phyloP scores from a whole-genome alignment of 306 rosid species.

The Gillenia trifoliata region DNA sequence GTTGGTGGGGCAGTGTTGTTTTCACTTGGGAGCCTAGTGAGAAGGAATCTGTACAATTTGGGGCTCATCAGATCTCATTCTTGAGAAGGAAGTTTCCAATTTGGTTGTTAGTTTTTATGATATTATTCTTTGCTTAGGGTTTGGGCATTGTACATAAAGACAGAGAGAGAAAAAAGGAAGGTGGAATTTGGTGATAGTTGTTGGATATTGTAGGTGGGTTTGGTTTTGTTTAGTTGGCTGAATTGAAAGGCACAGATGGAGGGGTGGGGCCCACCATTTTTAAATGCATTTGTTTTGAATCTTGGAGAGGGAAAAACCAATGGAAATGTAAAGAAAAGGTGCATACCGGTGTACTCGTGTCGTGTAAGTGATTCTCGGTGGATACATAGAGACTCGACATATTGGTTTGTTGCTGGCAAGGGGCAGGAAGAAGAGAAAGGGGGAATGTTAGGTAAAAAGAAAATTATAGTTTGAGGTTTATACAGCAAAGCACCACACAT shows the following conservation, averaged over 20 bases:
- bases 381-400: too few species aligned
- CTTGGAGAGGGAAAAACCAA: conserved; percentile 2
- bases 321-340: conserved; percentile 11
- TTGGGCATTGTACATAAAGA: conserved; percentile 59
- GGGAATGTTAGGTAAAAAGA: conserved; percentile 27
- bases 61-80: conserved; percentile 81
- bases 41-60: conserved; percentile 77
- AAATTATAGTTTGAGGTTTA: conserved; percentile 22
- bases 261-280: conserved; percentile 24
- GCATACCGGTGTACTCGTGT: background rate
- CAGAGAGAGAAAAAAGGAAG: conserved; percentile 5
- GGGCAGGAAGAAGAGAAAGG: conserved; percentile 17
- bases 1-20: conserved; percentile 84
- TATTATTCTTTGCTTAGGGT: conserved; percentile 63
- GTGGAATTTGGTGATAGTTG: conserved; percentile 45
- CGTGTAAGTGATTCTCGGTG: too few species aligned
- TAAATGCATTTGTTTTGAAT: conserved; percentile 42
- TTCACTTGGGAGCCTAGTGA: conserved; percentile 81
- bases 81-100: conserved; percentile 24
- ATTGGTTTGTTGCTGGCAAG: conserved; percentile 18
- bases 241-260: conserved; percentile 17
- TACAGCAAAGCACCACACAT: conserved; percentile 26
- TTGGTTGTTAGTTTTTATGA: conserved; percentile 5
- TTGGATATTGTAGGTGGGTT: conserved; percentile 48
- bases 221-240: conserved; percentile 38